Conservation (phyloP, 345 rosid genomes). For the Dipteronia dyeriana region DNA sequence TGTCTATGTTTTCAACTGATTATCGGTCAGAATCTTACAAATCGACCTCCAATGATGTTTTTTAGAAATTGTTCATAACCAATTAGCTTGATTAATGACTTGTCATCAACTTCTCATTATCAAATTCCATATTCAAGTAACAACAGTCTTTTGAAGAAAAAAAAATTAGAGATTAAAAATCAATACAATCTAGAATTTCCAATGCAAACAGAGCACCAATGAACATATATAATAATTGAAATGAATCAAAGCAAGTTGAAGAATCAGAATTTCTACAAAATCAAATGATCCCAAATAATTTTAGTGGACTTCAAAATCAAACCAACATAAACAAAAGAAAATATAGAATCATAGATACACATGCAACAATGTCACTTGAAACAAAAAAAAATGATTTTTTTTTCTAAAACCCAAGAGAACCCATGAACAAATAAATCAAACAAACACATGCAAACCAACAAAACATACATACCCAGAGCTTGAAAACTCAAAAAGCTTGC, state of each 20-base stretch:
- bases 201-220: not conserved
- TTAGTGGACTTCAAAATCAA: not conserved
- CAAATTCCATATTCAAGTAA: not conserved
- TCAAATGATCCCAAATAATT: not conserved
- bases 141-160: no score
- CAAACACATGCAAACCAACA: slow-evolving; percentile 15
- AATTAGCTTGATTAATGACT: not conserved
- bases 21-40: not conserved
- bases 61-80: not conserved
- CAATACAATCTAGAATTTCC: not conserved
- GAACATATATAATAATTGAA: not conserved
- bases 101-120: not conserved
- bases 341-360: not conserved
- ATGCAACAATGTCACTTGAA: slow-evolving; percentile 5
- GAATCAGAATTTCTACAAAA: slow-evolving; percentile 2
- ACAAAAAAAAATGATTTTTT: slow-evolving; percentile 13
- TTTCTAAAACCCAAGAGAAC: not conserved
- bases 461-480: slow-evolving; percentile 55
- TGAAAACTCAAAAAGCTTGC: slow-evolving; percentile 87
- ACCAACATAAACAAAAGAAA: not conserved
- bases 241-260: not conserved
- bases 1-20: not conserved
- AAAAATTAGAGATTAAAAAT: not conserved
- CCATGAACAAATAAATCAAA: slow-evolving; percentile 8
- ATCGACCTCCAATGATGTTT: not conserved